Evolutionary conservation across 225 moss, liverwort and hornwort genomes (phyloP).

Genomic region (Climacium dendroides): DNA sequence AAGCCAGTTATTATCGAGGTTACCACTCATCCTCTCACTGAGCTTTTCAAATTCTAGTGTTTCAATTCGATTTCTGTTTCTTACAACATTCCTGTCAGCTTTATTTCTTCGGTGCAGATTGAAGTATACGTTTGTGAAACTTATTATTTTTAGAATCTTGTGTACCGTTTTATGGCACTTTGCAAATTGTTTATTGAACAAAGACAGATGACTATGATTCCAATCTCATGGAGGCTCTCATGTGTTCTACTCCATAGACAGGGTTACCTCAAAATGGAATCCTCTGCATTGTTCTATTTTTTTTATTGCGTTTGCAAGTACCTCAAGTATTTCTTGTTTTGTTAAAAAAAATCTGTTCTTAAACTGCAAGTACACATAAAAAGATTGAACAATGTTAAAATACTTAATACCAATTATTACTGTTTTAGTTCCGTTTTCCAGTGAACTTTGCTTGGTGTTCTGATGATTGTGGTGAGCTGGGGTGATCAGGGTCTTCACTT

Average conservation of each 20-base stretch:
- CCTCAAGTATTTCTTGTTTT: background rate
- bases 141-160: background rate
- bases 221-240: background rate
- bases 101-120: background rate
- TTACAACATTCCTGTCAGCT: background rate
- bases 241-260: background rate
- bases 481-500: constrained; percentile 70
- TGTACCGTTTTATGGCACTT: background rate
- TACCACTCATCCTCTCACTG: background rate
- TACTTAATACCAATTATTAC: background rate
- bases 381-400: background rate
- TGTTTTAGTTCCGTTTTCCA: background rate
- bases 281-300: background rate
- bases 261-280: background rate
- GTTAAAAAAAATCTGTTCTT: background rate
- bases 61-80: background rate
- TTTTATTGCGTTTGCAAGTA: too few species aligned
- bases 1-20: constrained; percentile 98
- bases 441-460: background rate
- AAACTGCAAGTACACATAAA: background rate
- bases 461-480: background rate
- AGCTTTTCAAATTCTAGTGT: background rate
- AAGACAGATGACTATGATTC: background rate
- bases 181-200: background rate
- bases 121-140: background rate